A percentile compares a stretch with the other conserved stretches of the same genome.
Conservation (phyloP, 2,329 filamentous ascomycete species). For the Trichoderma breve region DNA sequence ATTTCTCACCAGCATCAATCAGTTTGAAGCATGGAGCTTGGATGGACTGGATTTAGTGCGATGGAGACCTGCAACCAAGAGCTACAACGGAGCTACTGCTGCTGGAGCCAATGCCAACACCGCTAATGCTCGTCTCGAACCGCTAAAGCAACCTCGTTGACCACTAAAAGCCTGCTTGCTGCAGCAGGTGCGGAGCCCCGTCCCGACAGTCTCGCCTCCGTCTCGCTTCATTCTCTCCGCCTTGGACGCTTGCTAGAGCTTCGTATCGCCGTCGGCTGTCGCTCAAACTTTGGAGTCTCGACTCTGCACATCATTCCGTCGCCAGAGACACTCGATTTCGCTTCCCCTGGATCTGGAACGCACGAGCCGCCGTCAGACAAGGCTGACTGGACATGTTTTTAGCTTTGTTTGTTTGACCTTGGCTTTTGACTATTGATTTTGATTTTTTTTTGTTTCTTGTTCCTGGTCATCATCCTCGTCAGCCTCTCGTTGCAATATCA, state of each 20-base stretch:
- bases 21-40: not conserved
- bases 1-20: not conserved
- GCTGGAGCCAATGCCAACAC: not conserved
- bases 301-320: conserved; percentile 2
- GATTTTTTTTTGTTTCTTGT: not conserved
- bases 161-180: not conserved
- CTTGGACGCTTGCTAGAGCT: not conserved
- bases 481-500: not conserved
- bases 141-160: not conserved
- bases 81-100: not conserved
- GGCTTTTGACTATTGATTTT: not conserved
- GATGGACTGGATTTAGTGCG: not conserved
- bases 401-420: not conserved
- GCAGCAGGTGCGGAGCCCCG: not conserved
- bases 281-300: not conserved
- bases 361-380: not conserved
- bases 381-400: not conserved
- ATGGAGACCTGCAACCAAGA: not conserved
- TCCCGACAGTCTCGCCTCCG: not conserved
- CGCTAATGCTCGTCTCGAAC: not conserved
- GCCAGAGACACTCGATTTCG: not conserved
- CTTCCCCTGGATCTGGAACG: conserved; percentile 14
- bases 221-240: not conserved
- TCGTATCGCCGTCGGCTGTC: conserved; percentile 14
- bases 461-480: not conserved